Evolutionary conservation across 208 protist species (phyloP), one percentile per base, ranked within the genome.

Genomic region (Trypanosoma caninum): DNA sequence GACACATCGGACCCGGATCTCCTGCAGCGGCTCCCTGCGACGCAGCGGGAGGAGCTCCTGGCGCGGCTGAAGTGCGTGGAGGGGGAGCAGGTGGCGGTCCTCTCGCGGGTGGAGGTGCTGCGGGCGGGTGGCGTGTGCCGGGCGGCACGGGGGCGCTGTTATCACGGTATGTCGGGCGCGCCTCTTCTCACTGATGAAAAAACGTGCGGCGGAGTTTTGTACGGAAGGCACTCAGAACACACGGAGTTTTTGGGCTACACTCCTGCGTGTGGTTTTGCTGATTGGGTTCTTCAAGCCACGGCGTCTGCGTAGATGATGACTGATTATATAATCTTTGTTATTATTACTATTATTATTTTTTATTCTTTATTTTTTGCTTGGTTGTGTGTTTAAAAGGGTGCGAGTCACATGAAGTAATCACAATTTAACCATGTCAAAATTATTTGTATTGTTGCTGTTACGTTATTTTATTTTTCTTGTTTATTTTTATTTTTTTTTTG

Each of bases 141-240:
- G 7, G 72, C 74, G 30, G 47, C 27, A 22, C 31, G 47, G 16
- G 71, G 63, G 5, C 38, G 47, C 40, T 93, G 86, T 65, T 90
- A 75, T 46, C 82, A 93, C 57, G 86, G 86, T 10, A 93, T 93
- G 86, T 93, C 86, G 0, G 86, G 86, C 10, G 75, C 74, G 6
- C 82, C 86, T 3, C 47, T 89, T 3, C 25, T 89, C 18, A 70
- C 75, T 0, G 33, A 61, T 5, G 16, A 53, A 1, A 56, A 69
- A 25, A 50, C 54, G 41, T 88, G 84, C 46, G 79, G 65, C 18
- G 80, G 84, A 9, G 66, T 91, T 23, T 55, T 91, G n/a, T 88
- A 88, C 62, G 84, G 84, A n/a, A 82, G 74, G 44, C 80, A 86
- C 41, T 64, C 77, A 2, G 69, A 84, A n/a, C 37, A 67, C 3